Base-by-base conservation (phyloP, 2,329 filamentous ascomycete genomes). In the Beauveria caledonica region DNA sequence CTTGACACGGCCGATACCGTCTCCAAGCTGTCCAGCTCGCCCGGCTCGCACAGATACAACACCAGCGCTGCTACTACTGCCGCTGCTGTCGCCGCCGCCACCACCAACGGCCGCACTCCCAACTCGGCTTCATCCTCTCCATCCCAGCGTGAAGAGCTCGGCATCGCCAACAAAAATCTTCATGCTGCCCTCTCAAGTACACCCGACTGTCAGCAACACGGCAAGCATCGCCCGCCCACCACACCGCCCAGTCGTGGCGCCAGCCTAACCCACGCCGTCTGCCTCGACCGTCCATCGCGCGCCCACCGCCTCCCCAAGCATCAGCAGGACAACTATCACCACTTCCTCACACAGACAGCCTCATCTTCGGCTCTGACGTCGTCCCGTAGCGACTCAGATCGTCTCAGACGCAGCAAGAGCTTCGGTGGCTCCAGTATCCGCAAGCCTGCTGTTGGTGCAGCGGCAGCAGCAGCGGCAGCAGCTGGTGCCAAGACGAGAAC, bases 11-110 rank as follows among this genome's bases (percentile, higher is more conserved):
- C 73, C 62, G 80, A 83, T 67, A 80, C 83, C 64, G 73, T 77
- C 19, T 81, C 78, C 68, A 75, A 78, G 59, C 72, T 80, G 62
- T 84, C 82, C n/a, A 77, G 76, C 64, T 76, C 77, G 64, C 68
- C 72, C 25, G 25, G 21, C 39, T 80, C 82, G 21, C 79, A 83
- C 54, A 83, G 84, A 15, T 84, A 87, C 62, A 15, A 42, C 33
- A 25, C 36, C 36, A 25, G 36, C 15, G 27, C 57, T 25, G 17
- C 8, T 84, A 89, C 62, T 94, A 90, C 75, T 91, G 92, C 70
- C 93, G 89, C 77, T 89, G 86, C 42, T 21, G n/a, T 19, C 42
- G 10, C 42, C 19, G 5, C 71, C 90, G 88, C 40, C 89, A 86
- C 69, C 86, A 87, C 67, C 83, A 83, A 66, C 83, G 83, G 66